These are phyloP conservation scores for Talaromyces ruber DNA, from an alignment of 495 filamentous ascomycete genomes.

Conservation along the genomic window DNA sequence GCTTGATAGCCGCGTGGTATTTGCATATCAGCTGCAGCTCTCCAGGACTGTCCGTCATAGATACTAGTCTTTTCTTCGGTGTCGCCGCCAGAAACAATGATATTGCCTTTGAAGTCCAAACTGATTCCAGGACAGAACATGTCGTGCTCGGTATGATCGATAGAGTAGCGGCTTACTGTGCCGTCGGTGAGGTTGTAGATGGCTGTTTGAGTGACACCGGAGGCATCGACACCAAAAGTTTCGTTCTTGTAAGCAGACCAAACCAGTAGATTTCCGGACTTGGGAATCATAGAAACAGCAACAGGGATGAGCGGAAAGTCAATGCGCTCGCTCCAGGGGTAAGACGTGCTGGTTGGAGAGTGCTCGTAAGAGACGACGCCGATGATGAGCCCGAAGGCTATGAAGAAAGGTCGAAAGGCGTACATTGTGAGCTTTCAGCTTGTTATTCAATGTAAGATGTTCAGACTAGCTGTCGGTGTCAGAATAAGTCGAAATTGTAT, in stretches of 20 bases:
- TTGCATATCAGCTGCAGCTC: constrained; percentile 26
- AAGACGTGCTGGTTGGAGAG: neutral
- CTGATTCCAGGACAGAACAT: constrained; percentile 60
- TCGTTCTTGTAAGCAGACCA: constrained; percentile 33
- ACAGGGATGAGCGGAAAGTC: constrained; percentile 45
- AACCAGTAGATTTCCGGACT: constrained; percentile 27
- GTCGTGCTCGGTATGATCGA: constrained; percentile 42
- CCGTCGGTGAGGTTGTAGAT: constrained; percentile 26
- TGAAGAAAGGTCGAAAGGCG: neutral
- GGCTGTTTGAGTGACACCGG: constrained; percentile 14
- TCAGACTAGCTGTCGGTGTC: neutral
- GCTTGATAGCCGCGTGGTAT: constrained; percentile 51
- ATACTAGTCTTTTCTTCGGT: constrained; percentile 36
- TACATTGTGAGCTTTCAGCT: neutral
- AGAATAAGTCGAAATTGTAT: neutral
- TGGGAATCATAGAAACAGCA: constrained; percentile 24
- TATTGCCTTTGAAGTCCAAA: constrained; percentile 37
- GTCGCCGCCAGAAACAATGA: constrained; percentile 45
- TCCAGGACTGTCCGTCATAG: constrained; percentile 30
- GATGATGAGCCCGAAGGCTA: neutral
- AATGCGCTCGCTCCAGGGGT: constrained; percentile 13
- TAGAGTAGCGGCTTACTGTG: constrained; percentile 23
- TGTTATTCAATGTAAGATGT: neutral
- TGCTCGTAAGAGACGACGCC: neutral
- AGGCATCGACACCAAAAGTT: constrained; percentile 14